Conservation (phyloP, 257 asterid species). For the Solanum commersonii region DNA sequence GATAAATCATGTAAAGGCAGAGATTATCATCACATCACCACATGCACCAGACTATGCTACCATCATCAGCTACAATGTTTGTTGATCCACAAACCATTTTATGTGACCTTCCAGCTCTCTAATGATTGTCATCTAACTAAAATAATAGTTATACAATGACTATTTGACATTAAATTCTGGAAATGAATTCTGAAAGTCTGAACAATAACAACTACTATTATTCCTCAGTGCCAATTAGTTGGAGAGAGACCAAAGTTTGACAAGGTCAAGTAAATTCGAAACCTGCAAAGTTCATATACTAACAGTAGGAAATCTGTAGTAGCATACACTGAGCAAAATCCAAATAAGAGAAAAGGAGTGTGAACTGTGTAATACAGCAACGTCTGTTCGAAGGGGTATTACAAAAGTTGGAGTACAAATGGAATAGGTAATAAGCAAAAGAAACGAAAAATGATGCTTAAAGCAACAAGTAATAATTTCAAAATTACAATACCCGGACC, state of each 20-base stretch:
- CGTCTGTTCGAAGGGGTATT: neutral
- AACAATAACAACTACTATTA: neutral
- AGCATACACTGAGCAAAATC: neutral
- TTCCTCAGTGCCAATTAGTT: neutral
- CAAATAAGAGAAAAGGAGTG: neutral
- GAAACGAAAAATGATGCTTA: neutral
- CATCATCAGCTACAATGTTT: neutral
- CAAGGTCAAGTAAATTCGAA: neutral
- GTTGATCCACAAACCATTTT: neutral
- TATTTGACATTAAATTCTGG: neutral
- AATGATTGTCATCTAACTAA: neutral
- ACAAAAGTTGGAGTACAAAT: neutral
- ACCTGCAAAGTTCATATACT: neutral
- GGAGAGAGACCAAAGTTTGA: neutral
- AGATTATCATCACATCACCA: neutral
- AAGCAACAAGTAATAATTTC: neutral
- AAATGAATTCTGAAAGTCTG: neutral
- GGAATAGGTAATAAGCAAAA: neutral
- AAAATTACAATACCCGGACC: neutral
- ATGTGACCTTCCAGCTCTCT: neutral
- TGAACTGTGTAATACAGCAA: neutral
- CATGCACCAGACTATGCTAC: neutral
- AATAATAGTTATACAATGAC: neutral
- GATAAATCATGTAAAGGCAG: neutral
- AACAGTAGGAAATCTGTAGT: neutral